Evolutionary conservation across 176 grass and related monocot species (phyloP).

Genomic region (Triticum dicoccoides): DNA sequence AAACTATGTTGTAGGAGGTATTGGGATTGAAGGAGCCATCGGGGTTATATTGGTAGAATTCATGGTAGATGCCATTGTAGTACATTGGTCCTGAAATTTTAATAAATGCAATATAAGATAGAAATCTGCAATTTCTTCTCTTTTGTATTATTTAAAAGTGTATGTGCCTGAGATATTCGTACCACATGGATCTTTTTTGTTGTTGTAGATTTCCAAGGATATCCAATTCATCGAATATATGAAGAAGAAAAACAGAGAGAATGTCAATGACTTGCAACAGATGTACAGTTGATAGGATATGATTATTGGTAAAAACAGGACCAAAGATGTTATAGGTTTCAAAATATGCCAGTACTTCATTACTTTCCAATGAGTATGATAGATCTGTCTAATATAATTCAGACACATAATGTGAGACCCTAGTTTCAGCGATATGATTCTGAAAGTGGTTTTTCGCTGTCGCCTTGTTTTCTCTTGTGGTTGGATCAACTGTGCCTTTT

Average conservation of each 20-base stretch:
- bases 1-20: conserved; percentile 36
- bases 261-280: not conserved
- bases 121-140: not conserved
- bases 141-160: not conserved
- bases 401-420: not conserved
- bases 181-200: conserved; percentile 86
- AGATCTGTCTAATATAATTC: not conserved
- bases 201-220: not conserved
- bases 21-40: conserved; percentile 12
- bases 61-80: conserved; percentile 87
- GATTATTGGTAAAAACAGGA: not conserved
- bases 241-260: not conserved
- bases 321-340: not conserved
- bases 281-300: not conserved
- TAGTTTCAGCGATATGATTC: not conserved
- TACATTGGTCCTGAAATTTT: conserved; percentile 77
- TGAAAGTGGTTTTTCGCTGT: too few species aligned
- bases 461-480: too few species aligned
- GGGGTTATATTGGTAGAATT: conserved; percentile 79
- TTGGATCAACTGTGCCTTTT: too few species aligned
- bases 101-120: not conserved
- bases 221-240: not conserved
- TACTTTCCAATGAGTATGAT: not conserved
- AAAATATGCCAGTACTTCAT: not conserved
- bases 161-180: conserved; percentile 11